phyloP scores from a whole-genome alignment of 495 filamentous ascomycete genomes.

The Xylaria palmicola region DNA sequence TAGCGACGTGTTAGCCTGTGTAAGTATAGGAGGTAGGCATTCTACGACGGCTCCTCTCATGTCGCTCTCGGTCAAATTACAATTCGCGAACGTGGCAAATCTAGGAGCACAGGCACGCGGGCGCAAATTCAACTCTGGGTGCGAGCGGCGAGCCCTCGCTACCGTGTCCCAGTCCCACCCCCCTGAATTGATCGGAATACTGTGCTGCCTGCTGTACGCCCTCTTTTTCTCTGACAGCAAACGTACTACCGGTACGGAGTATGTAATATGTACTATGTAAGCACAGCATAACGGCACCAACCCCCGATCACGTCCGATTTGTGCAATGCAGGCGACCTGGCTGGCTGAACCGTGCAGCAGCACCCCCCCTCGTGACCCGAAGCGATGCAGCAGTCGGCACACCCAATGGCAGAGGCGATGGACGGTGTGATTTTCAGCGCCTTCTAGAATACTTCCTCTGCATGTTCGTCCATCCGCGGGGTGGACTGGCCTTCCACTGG shows the following conservation, averaged over 20 bases:
- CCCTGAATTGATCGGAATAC: not conserved
- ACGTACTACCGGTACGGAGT: too few species aligned
- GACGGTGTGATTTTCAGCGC: not conserved
- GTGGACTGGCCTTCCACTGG: not conserved
- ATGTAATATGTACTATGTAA: too few species aligned
- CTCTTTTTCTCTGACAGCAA: not conserved
- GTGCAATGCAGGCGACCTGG: not conserved
- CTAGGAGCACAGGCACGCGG: too few species aligned
- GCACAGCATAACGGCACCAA: slow-evolving; percentile 3
- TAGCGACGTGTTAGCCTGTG: too few species aligned
- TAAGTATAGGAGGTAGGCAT: too few species aligned
- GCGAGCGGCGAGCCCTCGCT: not conserved
- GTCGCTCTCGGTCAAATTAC: slow-evolving; percentile 8
- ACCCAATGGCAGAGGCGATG: not conserved
- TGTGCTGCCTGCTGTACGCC: too few species aligned
- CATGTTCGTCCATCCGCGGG: not conserved
- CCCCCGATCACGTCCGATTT: slow-evolving; percentile 5
- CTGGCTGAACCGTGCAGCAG: not conserved
- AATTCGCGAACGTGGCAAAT: slow-evolving; percentile 10
- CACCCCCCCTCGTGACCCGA: not conserved
- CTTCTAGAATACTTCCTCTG: slow-evolving; percentile 10
- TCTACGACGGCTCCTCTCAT: not conserved
- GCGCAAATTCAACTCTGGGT: too few species aligned
- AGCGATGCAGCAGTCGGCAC: not conserved
- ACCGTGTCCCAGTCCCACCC: not conserved